Evolutionary conservation across 257 asterid genomes (phyloP).

Genomic region (Rauvolfia tetraphylla): DNA sequence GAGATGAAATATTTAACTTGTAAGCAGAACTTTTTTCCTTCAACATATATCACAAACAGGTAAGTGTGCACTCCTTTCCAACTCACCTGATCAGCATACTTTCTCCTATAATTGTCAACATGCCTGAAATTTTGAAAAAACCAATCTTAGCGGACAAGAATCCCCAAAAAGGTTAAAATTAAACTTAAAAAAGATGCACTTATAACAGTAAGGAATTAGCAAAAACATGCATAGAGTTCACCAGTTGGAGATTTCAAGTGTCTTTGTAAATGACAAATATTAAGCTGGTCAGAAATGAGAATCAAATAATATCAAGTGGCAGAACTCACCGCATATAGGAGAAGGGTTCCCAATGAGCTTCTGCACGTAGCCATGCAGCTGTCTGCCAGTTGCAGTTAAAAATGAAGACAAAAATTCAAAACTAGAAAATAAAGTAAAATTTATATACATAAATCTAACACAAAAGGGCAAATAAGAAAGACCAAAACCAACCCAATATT

Average conservation of each 20-base stretch:
- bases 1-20: not conserved
- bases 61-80: not conserved
- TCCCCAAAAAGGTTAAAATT: not conserved
- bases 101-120: constrained; percentile 63
- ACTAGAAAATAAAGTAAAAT: constrained; percentile 32
- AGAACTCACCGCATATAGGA: constrained; percentile 65
- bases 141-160: constrained; percentile 18
- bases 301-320: constrained; percentile 10
- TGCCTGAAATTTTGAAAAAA: constrained; percentile 52
- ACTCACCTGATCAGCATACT: constrained; percentile 89
- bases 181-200: not conserved
- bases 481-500: constrained; percentile 81
- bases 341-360: constrained; percentile 89
- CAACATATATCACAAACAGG: not conserved
- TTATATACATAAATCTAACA: not conserved
- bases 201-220: not conserved
- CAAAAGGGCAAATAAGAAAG: constrained; percentile 8
- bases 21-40: not conserved
- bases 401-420: constrained; percentile 41
- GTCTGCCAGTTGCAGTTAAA: constrained; percentile 47
- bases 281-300: not conserved
- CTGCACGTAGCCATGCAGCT: constrained; percentile 98
- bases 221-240: not conserved
- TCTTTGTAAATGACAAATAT: not conserved
- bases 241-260: not conserved